Evolutionary conservation across 2,329 filamentous ascomycete genomes (phyloP).

Genomic region (Pseudocercospora cruenta): DNA sequence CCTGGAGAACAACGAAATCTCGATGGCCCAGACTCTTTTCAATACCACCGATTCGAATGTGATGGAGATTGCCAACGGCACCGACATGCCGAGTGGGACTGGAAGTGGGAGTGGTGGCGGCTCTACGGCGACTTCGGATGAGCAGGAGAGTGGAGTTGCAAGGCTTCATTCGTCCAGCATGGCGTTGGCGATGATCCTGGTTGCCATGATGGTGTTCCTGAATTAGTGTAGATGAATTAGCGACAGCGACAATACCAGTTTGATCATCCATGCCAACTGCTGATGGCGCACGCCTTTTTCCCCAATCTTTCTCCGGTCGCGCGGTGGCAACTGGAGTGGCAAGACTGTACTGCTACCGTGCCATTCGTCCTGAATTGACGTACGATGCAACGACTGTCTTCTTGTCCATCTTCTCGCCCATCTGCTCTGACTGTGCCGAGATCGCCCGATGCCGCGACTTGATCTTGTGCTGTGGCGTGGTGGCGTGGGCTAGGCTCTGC

Average conservation of each 20-base stretch:
- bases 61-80: slow-evolving; percentile 53
- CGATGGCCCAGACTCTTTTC: slow-evolving; percentile 63
- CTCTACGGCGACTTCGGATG: neutral
- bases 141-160: neutral
- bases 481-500: neutral
- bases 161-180: neutral
- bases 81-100: slow-evolving; percentile 7
- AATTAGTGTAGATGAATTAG: neutral
- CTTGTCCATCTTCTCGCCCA: neutral
- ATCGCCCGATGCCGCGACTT: neutral
- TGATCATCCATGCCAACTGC: neutral
- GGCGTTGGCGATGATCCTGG: neutral
- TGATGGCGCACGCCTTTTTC: neutral
- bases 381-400: neutral
- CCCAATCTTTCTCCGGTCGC: neutral
- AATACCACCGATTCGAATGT: slow-evolving; percentile 57
- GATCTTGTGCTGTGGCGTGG: neutral
- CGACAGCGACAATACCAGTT: neutral
- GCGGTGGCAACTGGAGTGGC: neutral
- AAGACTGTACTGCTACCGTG: neutral
- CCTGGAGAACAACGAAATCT: slow-evolving; percentile 62
- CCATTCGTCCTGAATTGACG: neutral
- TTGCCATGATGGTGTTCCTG: neutral
- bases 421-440: neutral
- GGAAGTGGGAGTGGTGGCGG: neutral